Evolutionary conservation across 2,329 filamentous ascomycete species (phyloP), one percentile per base, ranked within the genome.

Genomic region (Volutella citrinella): DNA sequence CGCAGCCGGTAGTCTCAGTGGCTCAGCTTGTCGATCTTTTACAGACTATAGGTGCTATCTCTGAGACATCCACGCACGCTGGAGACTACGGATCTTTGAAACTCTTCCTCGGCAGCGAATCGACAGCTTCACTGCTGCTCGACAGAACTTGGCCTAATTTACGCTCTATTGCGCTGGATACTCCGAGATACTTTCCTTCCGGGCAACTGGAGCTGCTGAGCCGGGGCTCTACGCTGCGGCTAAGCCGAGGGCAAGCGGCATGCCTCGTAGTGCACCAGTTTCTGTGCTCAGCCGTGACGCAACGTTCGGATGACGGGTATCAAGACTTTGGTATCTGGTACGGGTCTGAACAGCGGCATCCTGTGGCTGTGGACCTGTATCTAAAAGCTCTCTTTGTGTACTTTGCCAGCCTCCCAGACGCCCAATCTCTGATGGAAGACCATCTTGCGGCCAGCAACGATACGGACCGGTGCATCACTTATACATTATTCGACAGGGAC

Each of bases 311-410:
- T 22, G 38, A 48, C 6, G 56, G 54, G 0, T 57, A 50, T 19
- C 56, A 56, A 21, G 55, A 61, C 38, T 55, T 62, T 29, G 43
- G 57, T 5, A 49, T 61, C 19, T 64, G 60, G 59, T 62, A 56
- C 27, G 35, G 36, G 14, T 57, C 51, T 1, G 49, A 45, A 19
- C 58, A 63, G 29, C 43, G 55, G 16, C 58, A 62, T 15, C 47
- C 46, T 4, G 19, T 29, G 7, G 59, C 61, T 1, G 50, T 43
- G 3, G 42, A 42, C 12, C 54, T 55, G 40, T 63, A 62, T 24
- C 32, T 63, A 4, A 32, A 42, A 2, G 51, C 57, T 3, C 22
- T 63, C 7, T 54, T 61, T 21, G 8, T 36, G 4, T 61, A 59
- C 29, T 55, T 63, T 34, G 34, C 38, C 14, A 22, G 36, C 7